Evolutionary conservation across 1,284 basidiomycete genomes (phyloP), one percentile per base, ranked within the genome.

Genomic region (Marasmius oreades): DNA sequence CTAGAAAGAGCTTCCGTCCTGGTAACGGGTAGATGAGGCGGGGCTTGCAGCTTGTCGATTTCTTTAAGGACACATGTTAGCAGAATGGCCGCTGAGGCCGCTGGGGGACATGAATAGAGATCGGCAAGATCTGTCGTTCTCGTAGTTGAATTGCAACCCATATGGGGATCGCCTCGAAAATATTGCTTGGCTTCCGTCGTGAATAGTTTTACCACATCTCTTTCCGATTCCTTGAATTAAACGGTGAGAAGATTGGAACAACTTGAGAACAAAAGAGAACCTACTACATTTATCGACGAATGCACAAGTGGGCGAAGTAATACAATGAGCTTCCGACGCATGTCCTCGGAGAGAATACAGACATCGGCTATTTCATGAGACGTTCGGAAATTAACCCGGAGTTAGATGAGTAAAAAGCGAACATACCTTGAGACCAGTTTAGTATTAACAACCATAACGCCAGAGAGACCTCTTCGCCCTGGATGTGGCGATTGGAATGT

Each of bases 1-100:
- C 66, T 72, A 14, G 73, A 71, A 24, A 69, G 64, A 23, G 79
- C 78, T 26, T 71, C 68, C 10, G 70, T 72, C 39, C 78, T 74
- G 36, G 72, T 79, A 33, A 71, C 64, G 1, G 77, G 80, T n/a
- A 85, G 69, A 58, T 83, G 80, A 10, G 68, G 69, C 5, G 82
- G 80, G 14, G 77, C 62, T 52, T 70, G 70, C 16, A 81, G 62
- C 1, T 73, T 67, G 18, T 67, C 68, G 3, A 70, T 69, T 64
- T 84, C 79, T 23, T 77, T 72, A 52, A 84, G 63, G 1, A 74
- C 79, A 59, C 79, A 81, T 8, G 73, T 76, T 57, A 85, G 61
- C 51, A 79, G 75, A 52, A 82, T 77, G 23, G 81, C 76, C 12
- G 78, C 72, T 11, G 70, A 71, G 2, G 66, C 63, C 47, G 73